phyloP scores from a whole-genome alignment of 1,284 basidiomycete species.

The Microbotryum intermedium region DNA sequence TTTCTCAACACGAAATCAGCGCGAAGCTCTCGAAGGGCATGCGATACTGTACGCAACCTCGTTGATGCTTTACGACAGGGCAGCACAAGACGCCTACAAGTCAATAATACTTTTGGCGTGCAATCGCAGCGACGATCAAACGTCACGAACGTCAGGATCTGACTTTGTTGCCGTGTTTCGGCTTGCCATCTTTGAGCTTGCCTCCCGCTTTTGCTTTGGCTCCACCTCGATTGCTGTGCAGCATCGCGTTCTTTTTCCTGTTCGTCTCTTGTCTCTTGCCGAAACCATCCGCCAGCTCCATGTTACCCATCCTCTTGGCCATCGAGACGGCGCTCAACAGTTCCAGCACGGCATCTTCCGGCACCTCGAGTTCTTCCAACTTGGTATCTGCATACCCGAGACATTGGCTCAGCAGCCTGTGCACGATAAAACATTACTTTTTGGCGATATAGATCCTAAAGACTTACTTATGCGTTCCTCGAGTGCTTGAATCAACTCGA shows the following conservation, averaged over 20 bases:
- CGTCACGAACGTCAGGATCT: too few relatives aligned
- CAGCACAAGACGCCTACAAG: too few relatives aligned
- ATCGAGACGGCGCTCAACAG: constrained; percentile 79
- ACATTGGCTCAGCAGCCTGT: not conserved
- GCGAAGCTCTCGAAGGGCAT: too few relatives aligned
- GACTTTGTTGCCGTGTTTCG: not conserved
- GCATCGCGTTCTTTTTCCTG: constrained; percentile 48
- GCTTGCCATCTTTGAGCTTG: not conserved
- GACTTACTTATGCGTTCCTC: constrained; percentile 75
- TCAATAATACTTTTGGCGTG: too few relatives aligned
- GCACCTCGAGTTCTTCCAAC: constrained; percentile 61
- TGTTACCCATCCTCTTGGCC: constrained; percentile 84
- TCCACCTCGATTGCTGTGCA: not conserved
- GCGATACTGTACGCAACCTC: too few relatives aligned
- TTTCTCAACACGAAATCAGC: too few relatives aligned
- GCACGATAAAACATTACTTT: not conserved
- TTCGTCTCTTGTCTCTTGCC: constrained; percentile 78
- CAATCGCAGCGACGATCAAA: too few relatives aligned
- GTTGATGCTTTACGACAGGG: too few relatives aligned
- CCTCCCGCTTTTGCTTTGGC: not conserved
- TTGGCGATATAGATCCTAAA: not conserved
- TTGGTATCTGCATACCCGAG: constrained; percentile 51
- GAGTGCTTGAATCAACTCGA: constrained; percentile 70
- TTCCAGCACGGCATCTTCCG: constrained; percentile 76
- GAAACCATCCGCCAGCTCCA: constrained; percentile 71